Evolutionary conservation across 2,329 filamentous ascomycete genomes (phyloP).

Genomic region (Fusarium sp.): DNA sequence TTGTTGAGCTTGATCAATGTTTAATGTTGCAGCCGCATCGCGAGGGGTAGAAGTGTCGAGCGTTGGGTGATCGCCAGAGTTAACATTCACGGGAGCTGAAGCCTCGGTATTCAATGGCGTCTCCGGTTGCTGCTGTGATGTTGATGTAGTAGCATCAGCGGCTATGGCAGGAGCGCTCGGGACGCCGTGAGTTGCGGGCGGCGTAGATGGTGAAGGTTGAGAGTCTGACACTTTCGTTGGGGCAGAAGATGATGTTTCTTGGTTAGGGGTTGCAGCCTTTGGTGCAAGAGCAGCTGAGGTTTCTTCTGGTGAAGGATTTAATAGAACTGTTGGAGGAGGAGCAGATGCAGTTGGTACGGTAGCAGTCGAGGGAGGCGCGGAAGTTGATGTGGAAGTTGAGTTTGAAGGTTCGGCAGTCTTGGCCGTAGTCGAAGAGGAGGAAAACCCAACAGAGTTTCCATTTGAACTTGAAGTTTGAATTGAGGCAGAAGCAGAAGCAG

Average conservation of each 20-base stretch:
- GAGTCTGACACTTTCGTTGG: slow-evolving; percentile 8
- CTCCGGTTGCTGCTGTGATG: slow-evolving; percentile 33
- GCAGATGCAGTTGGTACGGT: slow-evolving; percentile 6
- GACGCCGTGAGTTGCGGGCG: slow-evolving; percentile 24
- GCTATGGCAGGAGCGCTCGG: slow-evolving; percentile 8
- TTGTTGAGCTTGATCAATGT: slow-evolving; percentile 28
- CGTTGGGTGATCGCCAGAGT: slow-evolving; percentile 39
- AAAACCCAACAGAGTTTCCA: slow-evolving; percentile 7
- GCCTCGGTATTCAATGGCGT: slow-evolving; percentile 27
- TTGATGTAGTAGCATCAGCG: slow-evolving; percentile 25
- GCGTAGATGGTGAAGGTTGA: slow-evolving; percentile 39
- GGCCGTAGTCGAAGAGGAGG: not conserved
- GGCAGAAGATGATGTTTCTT: slow-evolving; percentile 15
- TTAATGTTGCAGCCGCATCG: slow-evolving; percentile 18
- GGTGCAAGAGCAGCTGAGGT: slow-evolving; percentile 10
- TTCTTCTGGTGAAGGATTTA: slow-evolving; percentile 12
- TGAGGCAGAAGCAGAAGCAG: slow-evolving; percentile 14
- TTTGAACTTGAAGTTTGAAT: slow-evolving; percentile 7
- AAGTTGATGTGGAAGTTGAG: slow-evolving; percentile 26
- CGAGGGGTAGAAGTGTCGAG: slow-evolving; percentile 33
- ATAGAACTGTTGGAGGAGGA: slow-evolving; percentile 7
- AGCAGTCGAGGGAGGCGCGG: slow-evolving; percentile 17
- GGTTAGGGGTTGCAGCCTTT: slow-evolving; percentile 8
- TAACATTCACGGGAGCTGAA: slow-evolving; percentile 20
- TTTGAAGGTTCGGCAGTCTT: slow-evolving; percentile 12